phyloP scores from a whole-genome alignment of 495 filamentous ascomycete species.

The Penicillium cinerascens region DNA sequence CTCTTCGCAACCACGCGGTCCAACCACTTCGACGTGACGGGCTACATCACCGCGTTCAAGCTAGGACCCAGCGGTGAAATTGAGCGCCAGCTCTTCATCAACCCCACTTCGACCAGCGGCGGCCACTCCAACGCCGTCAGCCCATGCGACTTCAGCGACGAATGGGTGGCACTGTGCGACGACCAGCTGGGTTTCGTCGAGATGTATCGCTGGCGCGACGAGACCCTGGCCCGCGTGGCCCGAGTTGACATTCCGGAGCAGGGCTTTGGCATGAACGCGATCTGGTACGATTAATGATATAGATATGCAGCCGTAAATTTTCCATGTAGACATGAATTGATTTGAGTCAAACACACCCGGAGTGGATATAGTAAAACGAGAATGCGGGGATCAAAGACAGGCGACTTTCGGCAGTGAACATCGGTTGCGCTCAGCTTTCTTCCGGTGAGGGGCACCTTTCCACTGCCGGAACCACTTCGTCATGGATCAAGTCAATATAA shows the following conservation, averaged over 20 bases:
- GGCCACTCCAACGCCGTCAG: conserved; percentile 81
- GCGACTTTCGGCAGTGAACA: conserved; percentile 18
- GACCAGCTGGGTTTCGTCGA: conserved; percentile 83
- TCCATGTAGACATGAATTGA: background rate
- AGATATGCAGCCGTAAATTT: background rate
- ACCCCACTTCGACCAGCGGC: conserved; percentile 79
- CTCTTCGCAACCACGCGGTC: conserved; percentile 79
- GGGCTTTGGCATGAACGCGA: conserved; percentile 86
- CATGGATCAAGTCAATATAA: background rate
- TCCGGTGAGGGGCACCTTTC: conserved; percentile 18
- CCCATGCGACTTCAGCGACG: conserved; percentile 75
- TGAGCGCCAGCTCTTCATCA: conserved; percentile 71
- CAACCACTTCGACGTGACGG: conserved; percentile 69
- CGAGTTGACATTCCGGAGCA: conserved; percentile 70
- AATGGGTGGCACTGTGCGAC: conserved; percentile 81
- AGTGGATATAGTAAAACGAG: background rate
- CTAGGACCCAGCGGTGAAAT: conserved; percentile 67
- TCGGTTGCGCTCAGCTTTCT: conserved; percentile 26
- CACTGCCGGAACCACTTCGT: background rate
- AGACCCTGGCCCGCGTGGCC: conserved; percentile 72
- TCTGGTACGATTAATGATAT: conserved; percentile 71
- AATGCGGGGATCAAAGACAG: background rate
- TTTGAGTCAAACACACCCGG: background rate
- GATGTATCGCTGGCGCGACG: conserved; percentile 78
- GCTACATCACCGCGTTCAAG: conserved; percentile 75